These are phyloP conservation scores for Cladochytrium replicatum DNA, from an alignment of 192 early-diverging fungal genomes.

Conservation along the genomic window DNA sequence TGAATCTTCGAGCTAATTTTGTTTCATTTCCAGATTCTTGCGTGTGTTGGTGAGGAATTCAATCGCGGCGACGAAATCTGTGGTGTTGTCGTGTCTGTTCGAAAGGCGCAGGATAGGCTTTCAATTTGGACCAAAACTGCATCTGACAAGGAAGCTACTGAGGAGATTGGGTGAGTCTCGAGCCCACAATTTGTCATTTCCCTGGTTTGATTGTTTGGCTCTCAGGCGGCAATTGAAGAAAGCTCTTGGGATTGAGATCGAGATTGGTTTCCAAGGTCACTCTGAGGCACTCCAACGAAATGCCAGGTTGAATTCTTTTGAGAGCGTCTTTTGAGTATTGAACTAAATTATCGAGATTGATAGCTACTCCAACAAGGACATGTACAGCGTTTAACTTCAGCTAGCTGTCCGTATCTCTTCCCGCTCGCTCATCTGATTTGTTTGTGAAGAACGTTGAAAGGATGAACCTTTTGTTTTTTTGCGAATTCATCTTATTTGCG, in stretches of 20 bases:
- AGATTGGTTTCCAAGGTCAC: constrained; percentile 33
- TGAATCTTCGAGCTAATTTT: not conserved
- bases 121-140: constrained; percentile 58
- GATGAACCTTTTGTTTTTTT: too few relatives aligned
- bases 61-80: constrained; percentile 69
- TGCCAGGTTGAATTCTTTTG: too few relatives aligned
- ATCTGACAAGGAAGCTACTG: constrained; percentile 5
- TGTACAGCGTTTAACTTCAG: constrained; percentile 14
- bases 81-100: constrained; percentile 78
- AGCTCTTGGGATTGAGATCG: constrained; percentile 9
- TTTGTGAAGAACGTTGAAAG: too few relatives aligned
- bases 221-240: constrained; percentile 54
- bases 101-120: constrained; percentile 74
- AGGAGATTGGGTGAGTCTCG: constrained; percentile 5
- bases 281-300: constrained; percentile 26
- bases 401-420: too few relatives aligned
- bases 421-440: too few relatives aligned
- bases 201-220: constrained; percentile 26
- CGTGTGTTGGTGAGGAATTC: constrained; percentile 81
- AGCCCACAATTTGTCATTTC: not conserved
- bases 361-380: constrained; percentile 16
- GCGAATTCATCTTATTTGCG: too few relatives aligned
- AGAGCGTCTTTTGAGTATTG: too few relatives aligned
- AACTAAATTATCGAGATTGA: too few relatives aligned
- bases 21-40: constrained; percentile 58